These are phyloP conservation scores for Cercospora sp. DNA, from an alignment of 2,329 filamentous ascomycete genomes.

Conservation along the genomic window DNA sequence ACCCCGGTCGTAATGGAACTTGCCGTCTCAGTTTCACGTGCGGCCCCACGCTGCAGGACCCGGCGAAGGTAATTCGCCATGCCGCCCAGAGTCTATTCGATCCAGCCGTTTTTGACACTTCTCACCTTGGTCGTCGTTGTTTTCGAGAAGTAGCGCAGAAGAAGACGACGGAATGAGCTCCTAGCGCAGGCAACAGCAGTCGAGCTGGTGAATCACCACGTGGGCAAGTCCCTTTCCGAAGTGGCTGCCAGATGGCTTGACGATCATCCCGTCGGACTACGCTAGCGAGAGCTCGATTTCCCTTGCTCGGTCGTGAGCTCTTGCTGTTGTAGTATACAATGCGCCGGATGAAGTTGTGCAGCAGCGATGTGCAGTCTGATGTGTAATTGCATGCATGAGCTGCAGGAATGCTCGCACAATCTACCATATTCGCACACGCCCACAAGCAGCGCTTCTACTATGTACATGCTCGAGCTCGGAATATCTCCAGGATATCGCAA, in stretches of 20 bases:
- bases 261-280: not conserved
- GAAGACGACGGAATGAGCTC: not conserved
- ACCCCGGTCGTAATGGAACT: not conserved
- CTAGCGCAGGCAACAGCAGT: not conserved
- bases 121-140: not conserved
- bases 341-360: not conserved
- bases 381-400: not conserved
- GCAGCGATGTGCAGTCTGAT: not conserved
- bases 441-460: not conserved
- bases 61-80: slow-evolving; percentile 10
- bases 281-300: not conserved
- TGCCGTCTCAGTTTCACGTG: not conserved
- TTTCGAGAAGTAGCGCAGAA: not conserved
- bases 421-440: not conserved
- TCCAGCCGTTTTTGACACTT: not conserved
- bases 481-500: not conserved
- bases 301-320: not conserved
- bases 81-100: not conserved
- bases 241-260: not conserved
- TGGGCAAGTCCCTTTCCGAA: not conserved
- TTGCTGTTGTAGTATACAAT: not conserved
- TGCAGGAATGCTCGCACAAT: not conserved
- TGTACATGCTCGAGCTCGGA: not conserved
- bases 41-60: not conserved
- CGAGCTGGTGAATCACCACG: not conserved